phyloP scores from a whole-genome alignment of 2,329 filamentous ascomycete species.

The Chaetomiaceae sp. region DNA sequence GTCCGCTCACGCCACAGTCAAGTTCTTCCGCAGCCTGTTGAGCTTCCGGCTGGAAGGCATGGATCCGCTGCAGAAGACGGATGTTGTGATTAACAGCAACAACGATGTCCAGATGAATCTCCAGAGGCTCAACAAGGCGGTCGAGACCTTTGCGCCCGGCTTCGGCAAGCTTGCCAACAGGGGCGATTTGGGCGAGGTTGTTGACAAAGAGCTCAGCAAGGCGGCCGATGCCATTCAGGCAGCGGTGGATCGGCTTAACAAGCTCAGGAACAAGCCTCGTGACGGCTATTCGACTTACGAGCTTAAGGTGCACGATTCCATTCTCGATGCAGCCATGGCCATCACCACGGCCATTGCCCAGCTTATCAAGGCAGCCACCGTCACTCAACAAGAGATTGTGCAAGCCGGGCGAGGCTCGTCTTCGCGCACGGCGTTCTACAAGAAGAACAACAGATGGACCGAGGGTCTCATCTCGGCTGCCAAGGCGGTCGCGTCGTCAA shows the following conservation, averaged over 20 bases:
- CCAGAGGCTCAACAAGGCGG: constrained; percentile 88
- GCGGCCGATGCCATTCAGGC: constrained; percentile 94
- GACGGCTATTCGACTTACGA: constrained; percentile 96
- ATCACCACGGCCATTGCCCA: constrained; percentile 92
- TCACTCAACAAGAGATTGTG: constrained; percentile 93
- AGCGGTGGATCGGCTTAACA: constrained; percentile 80
- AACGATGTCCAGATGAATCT: constrained; percentile 93
- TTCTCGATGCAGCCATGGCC: constrained; percentile 85
- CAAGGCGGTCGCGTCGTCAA: constrained; percentile 90
- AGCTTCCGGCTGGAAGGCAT: constrained; percentile 91
- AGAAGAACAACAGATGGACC: constrained; percentile 99
- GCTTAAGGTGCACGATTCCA: constrained; percentile 90
- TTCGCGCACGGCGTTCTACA: constrained; percentile 92
- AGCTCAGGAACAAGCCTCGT: constrained; percentile 92
- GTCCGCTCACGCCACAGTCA: constrained; percentile 80
- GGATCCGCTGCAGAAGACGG: constrained; percentile 86
- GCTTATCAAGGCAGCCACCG: constrained; percentile 90
- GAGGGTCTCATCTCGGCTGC: constrained; percentile 95
- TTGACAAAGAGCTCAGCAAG: constrained; percentile 86
- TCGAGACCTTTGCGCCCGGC: constrained; percentile 86
- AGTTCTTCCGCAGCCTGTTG: constrained; percentile 91
- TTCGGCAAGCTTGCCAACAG: constrained; percentile 73
- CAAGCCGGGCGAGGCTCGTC: constrained; percentile 83
- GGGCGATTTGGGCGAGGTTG: constrained; percentile 87
- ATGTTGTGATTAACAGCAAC: constrained; percentile 96